phyloP scores from a whole-genome alignment of 2,329 filamentous ascomycete genomes.

The Paecilomyces sp. region DNA sequence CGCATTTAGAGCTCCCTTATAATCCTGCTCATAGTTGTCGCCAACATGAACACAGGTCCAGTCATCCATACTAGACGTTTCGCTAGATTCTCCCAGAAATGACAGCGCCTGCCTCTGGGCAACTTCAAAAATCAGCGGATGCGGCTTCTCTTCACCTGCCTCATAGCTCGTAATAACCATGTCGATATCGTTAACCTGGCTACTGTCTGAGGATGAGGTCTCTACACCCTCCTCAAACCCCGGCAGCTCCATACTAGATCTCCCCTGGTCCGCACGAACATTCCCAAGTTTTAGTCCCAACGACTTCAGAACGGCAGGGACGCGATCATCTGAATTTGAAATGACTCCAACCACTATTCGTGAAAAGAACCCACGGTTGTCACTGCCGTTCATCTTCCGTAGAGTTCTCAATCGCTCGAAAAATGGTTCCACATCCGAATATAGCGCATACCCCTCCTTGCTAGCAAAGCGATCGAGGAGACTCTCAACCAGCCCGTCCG shows the following conservation, averaged over 20 bases:
- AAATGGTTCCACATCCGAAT: constrained; percentile 32
- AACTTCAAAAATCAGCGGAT: constrained; percentile 31
- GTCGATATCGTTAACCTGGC: constrained; percentile 28
- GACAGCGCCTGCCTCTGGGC: constrained; percentile 24
- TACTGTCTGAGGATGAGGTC: not conserved
- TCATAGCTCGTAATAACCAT: constrained; percentile 42
- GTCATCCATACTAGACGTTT: constrained; percentile 3
- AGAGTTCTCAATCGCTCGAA: constrained; percentile 23
- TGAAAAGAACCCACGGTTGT: constrained; percentile 17
- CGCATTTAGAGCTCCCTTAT: constrained; percentile 26
- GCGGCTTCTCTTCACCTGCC: constrained; percentile 38
- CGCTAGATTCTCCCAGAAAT: not conserved
- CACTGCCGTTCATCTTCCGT: constrained; percentile 6
- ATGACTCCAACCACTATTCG: constrained; percentile 34
- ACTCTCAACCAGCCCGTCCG: constrained; percentile 23
- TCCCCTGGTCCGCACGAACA: constrained; percentile 23
- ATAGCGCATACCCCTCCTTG: constrained; percentile 32
- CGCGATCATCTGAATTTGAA: constrained; percentile 41
- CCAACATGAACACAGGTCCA: constrained; percentile 37
- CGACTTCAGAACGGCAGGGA: constrained; percentile 30
- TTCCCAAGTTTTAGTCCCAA: constrained; percentile 32
- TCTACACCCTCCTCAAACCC: constrained; percentile 14
- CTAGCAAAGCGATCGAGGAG: constrained; percentile 35
- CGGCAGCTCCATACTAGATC: constrained; percentile 17
- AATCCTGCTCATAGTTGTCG: constrained; percentile 38